Conservation (phyloP, 164 flowering plant genomes). For the Stephania cephalantha region DNA sequence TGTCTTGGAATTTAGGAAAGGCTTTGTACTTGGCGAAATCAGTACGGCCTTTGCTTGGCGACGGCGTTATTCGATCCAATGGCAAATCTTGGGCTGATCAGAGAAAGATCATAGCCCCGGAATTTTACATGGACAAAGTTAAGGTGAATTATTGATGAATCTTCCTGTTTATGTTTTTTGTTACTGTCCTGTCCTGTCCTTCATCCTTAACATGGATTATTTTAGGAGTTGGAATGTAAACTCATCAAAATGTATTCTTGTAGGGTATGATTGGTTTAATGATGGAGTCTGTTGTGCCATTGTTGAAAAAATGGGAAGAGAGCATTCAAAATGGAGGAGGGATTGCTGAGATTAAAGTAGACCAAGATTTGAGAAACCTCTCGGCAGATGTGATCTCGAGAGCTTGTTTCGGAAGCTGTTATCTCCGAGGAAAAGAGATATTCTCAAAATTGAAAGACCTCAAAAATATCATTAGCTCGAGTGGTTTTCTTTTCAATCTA, state of each 20-base stretch:
- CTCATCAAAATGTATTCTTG: neutral
- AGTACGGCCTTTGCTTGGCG: slow-evolving; percentile 30
- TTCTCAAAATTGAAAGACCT: slow-evolving; percentile 9
- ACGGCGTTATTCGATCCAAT: slow-evolving; percentile 37
- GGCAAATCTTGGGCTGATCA: slow-evolving; percentile 42
- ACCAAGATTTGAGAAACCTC: slow-evolving; percentile 12
- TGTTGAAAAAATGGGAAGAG: slow-evolving; percentile 34
- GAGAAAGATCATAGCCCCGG: slow-evolving; percentile 11
- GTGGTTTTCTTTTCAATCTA: slow-evolving; percentile 2
- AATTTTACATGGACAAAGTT: slow-evolving; percentile 27
- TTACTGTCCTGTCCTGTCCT: neutral
- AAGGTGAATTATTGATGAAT: slow-evolving; percentile 6
- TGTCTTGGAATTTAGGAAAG: slow-evolving; percentile 33
- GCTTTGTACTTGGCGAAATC: slow-evolving; percentile 25
- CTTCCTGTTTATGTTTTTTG: neutral
- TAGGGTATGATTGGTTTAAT: slow-evolving; percentile 38
- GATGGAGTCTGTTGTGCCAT: slow-evolving; percentile 25
- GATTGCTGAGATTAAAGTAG: slow-evolving; percentile 9
- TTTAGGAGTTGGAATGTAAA: neutral
- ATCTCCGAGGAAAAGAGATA: slow-evolving; percentile 10
- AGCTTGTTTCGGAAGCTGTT: slow-evolving; percentile 19
- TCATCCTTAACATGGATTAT: neutral
- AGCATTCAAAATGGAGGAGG: slow-evolving; percentile 27
- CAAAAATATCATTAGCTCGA: slow-evolving; percentile 1
- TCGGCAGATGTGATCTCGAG: slow-evolving; percentile 14